Percentiles rank a stretch among this genome's conserved stretches.
These are phyloP conservation scores for Cercospora canescens DNA, from an alignment of 2,329 filamentous ascomycete genomes.

Conservation along the genomic window DNA sequence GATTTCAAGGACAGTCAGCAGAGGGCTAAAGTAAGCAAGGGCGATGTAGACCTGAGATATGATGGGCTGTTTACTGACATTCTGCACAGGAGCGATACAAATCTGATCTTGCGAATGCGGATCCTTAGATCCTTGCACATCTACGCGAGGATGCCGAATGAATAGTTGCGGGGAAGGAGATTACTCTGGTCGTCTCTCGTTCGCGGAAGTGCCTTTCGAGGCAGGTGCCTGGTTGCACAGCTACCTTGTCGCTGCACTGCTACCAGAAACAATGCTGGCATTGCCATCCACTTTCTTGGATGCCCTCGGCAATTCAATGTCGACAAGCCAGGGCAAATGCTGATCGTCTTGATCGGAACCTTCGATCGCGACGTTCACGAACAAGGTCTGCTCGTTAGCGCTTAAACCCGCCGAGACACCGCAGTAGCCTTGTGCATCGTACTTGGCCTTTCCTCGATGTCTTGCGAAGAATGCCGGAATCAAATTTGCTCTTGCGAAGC, in stretches of 20 bases:
- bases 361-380: constrained; percentile 61
- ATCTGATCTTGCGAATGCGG: constrained; percentile 16
- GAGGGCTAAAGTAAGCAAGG: constrained; percentile 35
- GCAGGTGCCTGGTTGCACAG: neutral
- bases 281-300: neutral
- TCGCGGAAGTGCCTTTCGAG: neutral
- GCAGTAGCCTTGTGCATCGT: constrained; percentile 32
- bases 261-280: neutral
- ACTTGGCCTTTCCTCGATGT: constrained; percentile 22
- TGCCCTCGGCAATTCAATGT: constrained; percentile 45
- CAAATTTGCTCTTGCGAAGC: constrained; percentile 20
- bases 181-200: neutral
- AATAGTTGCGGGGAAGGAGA: no score
- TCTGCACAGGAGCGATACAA: constrained; percentile 12
- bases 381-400: constrained; percentile 53
- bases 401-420: constrained; percentile 26
- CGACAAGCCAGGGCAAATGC: constrained; percentile 57
- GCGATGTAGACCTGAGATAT: constrained; percentile 40
- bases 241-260: neutral
- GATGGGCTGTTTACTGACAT: neutral
- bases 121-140: neutral
- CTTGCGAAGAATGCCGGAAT: constrained; percentile 24
- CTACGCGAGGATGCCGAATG: neutral
- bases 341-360: constrained; percentile 40
- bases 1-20: constrained; percentile 46